Evolutionary conservation across 208 protist genomes (phyloP), one percentile per base, ranked within the genome.

Genomic region (Borovskyia barvae): DNA sequence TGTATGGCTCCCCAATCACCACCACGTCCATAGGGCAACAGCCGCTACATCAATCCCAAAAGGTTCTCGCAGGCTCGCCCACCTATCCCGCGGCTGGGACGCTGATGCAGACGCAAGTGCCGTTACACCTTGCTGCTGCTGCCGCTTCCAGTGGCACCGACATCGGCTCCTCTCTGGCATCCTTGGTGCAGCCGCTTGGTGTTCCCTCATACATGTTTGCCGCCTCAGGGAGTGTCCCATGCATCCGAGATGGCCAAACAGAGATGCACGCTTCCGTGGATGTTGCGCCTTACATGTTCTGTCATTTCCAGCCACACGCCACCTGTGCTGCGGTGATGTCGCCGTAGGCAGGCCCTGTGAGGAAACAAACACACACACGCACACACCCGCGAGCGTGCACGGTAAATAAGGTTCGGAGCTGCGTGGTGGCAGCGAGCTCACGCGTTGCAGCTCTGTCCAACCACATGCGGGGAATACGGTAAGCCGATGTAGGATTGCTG

Each of bases 271-370:
- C 48, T 1, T 41, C 64, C 6, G 5, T 26, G 7, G 55, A 49
- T 19, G 58, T 71, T 39, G 40, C 64, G 28, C 55, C 64, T 30
- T 71, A 64, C 30, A 50, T 71, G 17, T 20, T 71, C 25, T 71
- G 55, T 33, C 64, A 63, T 33, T 63, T 71, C 36, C 64, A 51
- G 37, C 55, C 51, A 15, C 64, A 59, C 48, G 47, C 52, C 5
- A 39, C 64, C 9, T 71, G 55, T 36, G 35, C 64, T 20, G 52
- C 64, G 3, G 64, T 71, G 33, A 52, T 71, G 32, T 71, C 64
- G 17, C 64, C 64, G n/a, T 69, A 51, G 19, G 43, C 40, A 20
- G 17, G 40, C 15, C 8, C 17, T 45, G 40, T 20, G 15, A 17
- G 24, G 17, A 7, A 15, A 25, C 40, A 45, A 45, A 1, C 7